These are phyloP conservation scores for Fusarium begoniae DNA, from an alignment of 2,329 filamentous ascomycete species.

Conservation along the genomic window DNA sequence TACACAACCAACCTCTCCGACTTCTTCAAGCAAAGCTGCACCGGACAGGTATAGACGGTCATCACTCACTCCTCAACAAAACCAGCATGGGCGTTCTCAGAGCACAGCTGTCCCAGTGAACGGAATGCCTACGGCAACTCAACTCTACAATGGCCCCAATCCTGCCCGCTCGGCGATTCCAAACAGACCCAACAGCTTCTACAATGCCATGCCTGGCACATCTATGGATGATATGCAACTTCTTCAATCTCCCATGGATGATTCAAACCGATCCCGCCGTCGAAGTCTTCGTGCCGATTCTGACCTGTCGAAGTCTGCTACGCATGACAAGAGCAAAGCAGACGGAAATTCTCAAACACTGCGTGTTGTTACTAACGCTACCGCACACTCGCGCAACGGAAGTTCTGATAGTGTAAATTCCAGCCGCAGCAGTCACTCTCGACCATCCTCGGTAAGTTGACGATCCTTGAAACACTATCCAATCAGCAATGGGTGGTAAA, in stretches of 20 bases:
- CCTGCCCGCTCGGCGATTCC: constrained; percentile 48
- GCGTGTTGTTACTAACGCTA: constrained; percentile 46
- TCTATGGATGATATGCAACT: constrained; percentile 76
- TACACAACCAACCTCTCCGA: constrained; percentile 59
- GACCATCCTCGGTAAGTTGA: constrained; percentile 72
- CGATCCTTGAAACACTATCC: constrained; percentile 48
- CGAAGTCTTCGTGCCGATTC: constrained; percentile 77
- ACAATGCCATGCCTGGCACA: constrained; percentile 57
- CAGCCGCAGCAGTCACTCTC: constrained; percentile 66
- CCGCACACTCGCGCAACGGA: constrained; percentile 57
- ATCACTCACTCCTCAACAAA: constrained; percentile 53
- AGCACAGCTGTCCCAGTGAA: constrained; percentile 46
- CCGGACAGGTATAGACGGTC: constrained; percentile 80
- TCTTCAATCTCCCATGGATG: constrained; percentile 67
- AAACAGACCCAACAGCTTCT: constrained; percentile 63
- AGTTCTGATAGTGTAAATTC: constrained; percentile 74
- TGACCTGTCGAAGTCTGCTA: constrained; percentile 32
- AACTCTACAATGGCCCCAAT: constrained; percentile 45
- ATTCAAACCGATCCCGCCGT: constrained; percentile 79
- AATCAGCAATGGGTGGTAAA: constrained; percentile 53
- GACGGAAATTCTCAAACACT: constrained; percentile 55
- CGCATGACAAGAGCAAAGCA: constrained; percentile 37
- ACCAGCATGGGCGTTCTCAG: constrained; percentile 51
- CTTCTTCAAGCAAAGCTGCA: constrained; percentile 58
- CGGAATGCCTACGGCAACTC: constrained; percentile 41